Conservation (phyloP, 2,329 filamentous ascomycete species). For the Acephala macrosclerotiorum region DNA sequence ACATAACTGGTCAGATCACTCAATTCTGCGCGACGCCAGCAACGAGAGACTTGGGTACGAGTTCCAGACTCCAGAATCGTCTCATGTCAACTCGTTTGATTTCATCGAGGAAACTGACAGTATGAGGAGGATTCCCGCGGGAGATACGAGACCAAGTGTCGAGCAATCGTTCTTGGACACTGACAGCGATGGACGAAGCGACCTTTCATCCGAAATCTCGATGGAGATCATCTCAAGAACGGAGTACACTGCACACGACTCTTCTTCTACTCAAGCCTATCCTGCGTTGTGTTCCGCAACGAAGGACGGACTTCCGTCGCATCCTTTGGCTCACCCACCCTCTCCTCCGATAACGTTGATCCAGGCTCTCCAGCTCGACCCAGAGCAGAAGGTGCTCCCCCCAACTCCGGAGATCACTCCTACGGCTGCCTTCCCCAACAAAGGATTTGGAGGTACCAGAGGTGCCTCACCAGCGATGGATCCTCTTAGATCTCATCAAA, state of each 20-base stretch:
- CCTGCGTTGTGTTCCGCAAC: slow-evolving; percentile 42
- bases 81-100: slow-evolving; percentile 57
- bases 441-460: slow-evolving; percentile 29
- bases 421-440: slow-evolving; percentile 24
- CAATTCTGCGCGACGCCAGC: slow-evolving; percentile 59
- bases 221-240: slow-evolving; percentile 51
- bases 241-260: slow-evolving; percentile 40
- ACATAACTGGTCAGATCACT: slow-evolving; percentile 61
- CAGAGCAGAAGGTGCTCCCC: slow-evolving; percentile 33
- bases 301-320: slow-evolving; percentile 38
- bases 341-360: slow-evolving; percentile 57
- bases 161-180: slow-evolving; percentile 47
- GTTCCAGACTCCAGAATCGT: slow-evolving; percentile 38
- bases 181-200: slow-evolving; percentile 52
- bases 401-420: slow-evolving; percentile 44
- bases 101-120: slow-evolving; percentile 62
- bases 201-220: slow-evolving; percentile 70
- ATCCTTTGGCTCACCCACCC: slow-evolving; percentile 44
- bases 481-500: slow-evolving; percentile 36
- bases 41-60: slow-evolving; percentile 42
- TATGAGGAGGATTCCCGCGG: slow-evolving; percentile 43
- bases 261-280: slow-evolving; percentile 44
- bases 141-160: slow-evolving; percentile 34
- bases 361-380: slow-evolving; percentile 51
- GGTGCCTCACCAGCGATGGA: slow-evolving; percentile 33